Evolutionary conservation across 1,284 basidiomycete species (phyloP).

Genomic region (Ceratobasidium sp.): DNA sequence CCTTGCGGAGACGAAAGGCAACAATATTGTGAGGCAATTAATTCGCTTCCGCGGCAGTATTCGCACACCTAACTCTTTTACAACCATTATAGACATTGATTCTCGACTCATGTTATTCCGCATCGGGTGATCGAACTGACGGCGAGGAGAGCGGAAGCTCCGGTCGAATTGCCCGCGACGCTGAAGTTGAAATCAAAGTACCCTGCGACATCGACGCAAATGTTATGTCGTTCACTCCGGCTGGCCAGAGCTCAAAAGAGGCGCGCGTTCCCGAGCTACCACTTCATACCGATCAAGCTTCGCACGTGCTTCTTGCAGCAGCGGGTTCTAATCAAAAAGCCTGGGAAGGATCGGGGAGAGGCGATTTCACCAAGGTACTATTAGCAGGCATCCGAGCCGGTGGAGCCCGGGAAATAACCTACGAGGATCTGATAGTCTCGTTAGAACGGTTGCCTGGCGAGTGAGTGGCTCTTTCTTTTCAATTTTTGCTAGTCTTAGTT

Average conservation of each 20-base stretch:
- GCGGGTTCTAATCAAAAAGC: slow-evolving; percentile 30
- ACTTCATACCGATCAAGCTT: slow-evolving; percentile 3
- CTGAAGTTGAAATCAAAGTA: slow-evolving; percentile 3
- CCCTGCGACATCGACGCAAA: slow-evolving; percentile 21
- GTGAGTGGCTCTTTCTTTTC: slow-evolving; percentile 35
- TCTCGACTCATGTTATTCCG: slow-evolving; percentile 22
- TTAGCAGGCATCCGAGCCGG: slow-evolving; percentile 64
- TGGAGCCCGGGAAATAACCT: slow-evolving; percentile 69
- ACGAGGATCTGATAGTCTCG: slow-evolving; percentile 62
- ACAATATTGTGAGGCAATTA: slow-evolving; percentile 31
- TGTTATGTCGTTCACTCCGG: neutral
- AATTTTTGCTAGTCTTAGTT: no score
- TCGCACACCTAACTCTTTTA: no score
- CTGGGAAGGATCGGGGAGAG: slow-evolving; percentile 56
- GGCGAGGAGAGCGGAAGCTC: neutral
- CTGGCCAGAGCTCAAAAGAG: neutral
- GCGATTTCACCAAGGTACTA: slow-evolving; percentile 70
- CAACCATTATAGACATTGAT: slow-evolving; percentile 14
- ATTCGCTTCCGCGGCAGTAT: no score
- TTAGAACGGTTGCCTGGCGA: slow-evolving; percentile 48
- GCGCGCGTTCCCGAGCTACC: neutral
- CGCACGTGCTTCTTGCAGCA: slow-evolving; percentile 28
- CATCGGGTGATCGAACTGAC: neutral
- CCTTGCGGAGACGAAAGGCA: slow-evolving; percentile 2
- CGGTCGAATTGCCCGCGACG: neutral